phyloP scores from a whole-genome alignment of 768 basidiomycete species.

The Phanerodontia chrysosporium region DNA sequence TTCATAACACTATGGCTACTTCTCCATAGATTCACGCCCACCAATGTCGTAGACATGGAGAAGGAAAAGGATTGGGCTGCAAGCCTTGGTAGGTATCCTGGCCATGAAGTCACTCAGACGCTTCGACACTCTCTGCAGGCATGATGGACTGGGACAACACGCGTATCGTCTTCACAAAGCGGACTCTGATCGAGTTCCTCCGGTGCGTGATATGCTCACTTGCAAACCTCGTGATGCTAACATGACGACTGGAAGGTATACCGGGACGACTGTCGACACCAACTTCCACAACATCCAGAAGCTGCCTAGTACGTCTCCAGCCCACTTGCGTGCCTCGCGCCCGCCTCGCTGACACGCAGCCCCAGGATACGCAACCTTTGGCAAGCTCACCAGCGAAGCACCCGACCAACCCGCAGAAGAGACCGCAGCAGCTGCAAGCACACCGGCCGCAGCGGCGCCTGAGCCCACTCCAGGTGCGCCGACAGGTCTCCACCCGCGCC shows the following conservation, averaged over 20 bases:
- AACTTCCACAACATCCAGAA: slow-evolving; percentile 72
- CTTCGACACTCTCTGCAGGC: slow-evolving; percentile 35
- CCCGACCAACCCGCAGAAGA: slow-evolving; percentile 10
- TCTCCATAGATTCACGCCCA: slow-evolving; percentile 52
- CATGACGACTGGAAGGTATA: slow-evolving; percentile 43
- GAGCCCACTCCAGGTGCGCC: neutral
- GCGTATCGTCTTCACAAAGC: slow-evolving; percentile 75
- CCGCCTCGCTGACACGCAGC: slow-evolving; percentile 4
- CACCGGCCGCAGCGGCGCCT: slow-evolving; percentile 1
- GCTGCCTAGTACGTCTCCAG: slow-evolving; percentile 53
- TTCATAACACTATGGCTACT: neutral
- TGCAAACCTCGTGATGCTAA: neutral
- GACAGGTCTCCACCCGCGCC: too few relatives aligned
- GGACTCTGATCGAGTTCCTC: slow-evolving; percentile 70
- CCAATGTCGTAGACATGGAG: slow-evolving; percentile 49
- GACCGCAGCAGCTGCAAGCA: slow-evolving; percentile 11
- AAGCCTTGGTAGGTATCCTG: slow-evolving; percentile 48
- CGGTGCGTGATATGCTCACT: slow-evolving; percentile 43
- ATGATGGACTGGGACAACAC: slow-evolving; percentile 81
- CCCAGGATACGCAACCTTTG: slow-evolving; percentile 69
- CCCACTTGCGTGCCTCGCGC: neutral
- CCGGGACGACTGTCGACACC: slow-evolving; percentile 71
- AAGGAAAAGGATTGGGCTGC: slow-evolving; percentile 74
- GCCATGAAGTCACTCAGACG: neutral
- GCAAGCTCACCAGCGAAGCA: slow-evolving; percentile 41